Evolutionary conservation across 495 filamentous ascomycete species (phyloP), one percentile per base, ranked within the genome.

Genomic region (Platismatia glauca): DNA sequence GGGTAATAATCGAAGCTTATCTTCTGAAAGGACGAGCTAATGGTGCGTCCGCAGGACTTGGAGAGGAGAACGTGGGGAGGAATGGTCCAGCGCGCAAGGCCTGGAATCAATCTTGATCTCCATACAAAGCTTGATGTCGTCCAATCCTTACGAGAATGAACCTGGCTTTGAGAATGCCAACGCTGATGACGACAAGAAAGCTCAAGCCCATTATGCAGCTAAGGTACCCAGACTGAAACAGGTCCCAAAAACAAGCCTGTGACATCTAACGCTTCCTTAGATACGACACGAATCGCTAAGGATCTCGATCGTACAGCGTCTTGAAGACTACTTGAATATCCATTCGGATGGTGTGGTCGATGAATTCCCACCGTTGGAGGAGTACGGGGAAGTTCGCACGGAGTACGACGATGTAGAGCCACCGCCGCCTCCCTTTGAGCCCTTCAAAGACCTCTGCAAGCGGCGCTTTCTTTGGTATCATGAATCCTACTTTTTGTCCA

Each of bases 41-140:
- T 55, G 37, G 72, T 73, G 68, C 50, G n/a, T 56, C 56, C 44
- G 41, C 69, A 95, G 94, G 62, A 98, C 94, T 71, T 98, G 94
- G 94, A 83, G 86, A 38, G 94, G 93, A 9, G 85, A 93, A 68
- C 78, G 84, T 33, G 89, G 90, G 52, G 94, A 98, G 71, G 84
- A 96, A 70, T 98, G 94, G 94, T 96, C 91, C 34, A 88, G 91
- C 0, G 95, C 94, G 4, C 94, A 97, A 71, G 92, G 94, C 22
- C 78, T 98, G 6, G 94, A 98, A 72, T 97, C 94, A 1, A 89
- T 97, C 57, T 73, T 98, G 37, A 84, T 97, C 37, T 97, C 94
- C 7, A 97, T 98, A 59, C 94, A 98, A 72, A 96, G 91, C 69
- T 77, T 98, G 34, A 91, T 98, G 86, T 95, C 91, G 2, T 75